Base-by-base conservation (phyloP, 2,329 filamentous ascomycete species). In the Coniochaeta prunicola region DNA sequence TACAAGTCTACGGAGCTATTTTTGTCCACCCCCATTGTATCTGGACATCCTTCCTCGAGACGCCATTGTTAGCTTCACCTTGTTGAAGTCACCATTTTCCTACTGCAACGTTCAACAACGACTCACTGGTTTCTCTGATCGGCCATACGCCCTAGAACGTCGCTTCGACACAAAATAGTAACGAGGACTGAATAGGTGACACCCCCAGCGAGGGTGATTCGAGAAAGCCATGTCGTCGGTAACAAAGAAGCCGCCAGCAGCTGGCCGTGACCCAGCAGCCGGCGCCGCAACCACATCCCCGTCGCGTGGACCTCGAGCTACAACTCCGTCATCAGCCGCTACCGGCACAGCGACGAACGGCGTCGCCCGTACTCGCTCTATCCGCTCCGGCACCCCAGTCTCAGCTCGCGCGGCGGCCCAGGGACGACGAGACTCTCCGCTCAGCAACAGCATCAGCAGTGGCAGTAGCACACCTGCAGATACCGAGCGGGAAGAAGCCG, bases 391-490 rank as follows among this genome's bases (percentile, higher is more conserved):
- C 58, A 82, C 82, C n/a, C 84, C 87, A 33, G 82, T 91, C 24
- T 91, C 90, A 61, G 89, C 89, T 61, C 86, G 90, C 66, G 53
- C 53, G 17, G 86, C 88, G 58, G 85, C 84, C 50, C 82, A 83
- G 26, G 79, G 85, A 64, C 84, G 88, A 64, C 82, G 80, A 63
- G 72, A 76, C 59, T 80, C 78, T 4, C 71, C 76, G 9, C 68
- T 80, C 17, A 70, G 72, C 65, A 74, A 73, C 57, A 74, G 57
- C 34, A 71, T 80, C 17, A 70, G 72, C 65, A 74, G 73, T 57
- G 74, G 57, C 33, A 71, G 67, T 59, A 64, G 64, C 58, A 69
- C 71, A 54, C 69, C 73, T 45, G 75, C 62, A 19, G 60, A 66
- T 57, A 38, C 80, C 56, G 80, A 82, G 61, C 78, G 78, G 34